A percentile compares a stretch with the other conserved stretches of the same genome.
phyloP scores from a whole-genome alignment of 805 yeast genomes.

The Myxozyma lipomycoides region DNA sequence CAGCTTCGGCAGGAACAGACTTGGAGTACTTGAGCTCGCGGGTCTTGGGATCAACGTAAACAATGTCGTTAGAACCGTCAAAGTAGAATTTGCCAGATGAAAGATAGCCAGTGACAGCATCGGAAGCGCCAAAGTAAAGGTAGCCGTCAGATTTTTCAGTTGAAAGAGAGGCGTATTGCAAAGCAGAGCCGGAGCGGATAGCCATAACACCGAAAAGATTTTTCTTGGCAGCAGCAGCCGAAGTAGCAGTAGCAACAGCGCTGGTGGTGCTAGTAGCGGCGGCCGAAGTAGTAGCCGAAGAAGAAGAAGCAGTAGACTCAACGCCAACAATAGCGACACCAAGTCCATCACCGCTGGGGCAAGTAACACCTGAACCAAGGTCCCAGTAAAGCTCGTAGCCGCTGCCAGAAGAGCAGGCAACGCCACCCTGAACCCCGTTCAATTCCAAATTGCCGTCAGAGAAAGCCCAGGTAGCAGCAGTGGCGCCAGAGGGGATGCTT shows the following conservation, averaged over 20 bases:
- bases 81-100: slow-evolving; percentile 10
- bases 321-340: slow-evolving; percentile 12
- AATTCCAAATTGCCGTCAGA: slow-evolving; percentile 5
- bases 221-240: background rate
- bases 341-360: slow-evolving; percentile 2
- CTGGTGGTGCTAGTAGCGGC: background rate
- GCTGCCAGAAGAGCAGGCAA: slow-evolving; percentile 11
- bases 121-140: slow-evolving; percentile 4
- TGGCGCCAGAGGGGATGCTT: slow-evolving; percentile 6
- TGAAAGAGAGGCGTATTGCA: slow-evolving; percentile 18
- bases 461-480: slow-evolving; percentile 14
- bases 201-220: slow-evolving; percentile 9
- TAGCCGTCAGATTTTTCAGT: slow-evolving; percentile 10
- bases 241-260: background rate
- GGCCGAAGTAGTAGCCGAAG: background rate
- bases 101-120: background rate
- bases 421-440: slow-evolving; percentile 6
- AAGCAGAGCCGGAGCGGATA: slow-evolving; percentile 15
- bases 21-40: slow-evolving; percentile 11
- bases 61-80: slow-evolving; percentile 12
- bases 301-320: background rate
- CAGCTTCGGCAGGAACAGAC: slow-evolving; percentile 6
- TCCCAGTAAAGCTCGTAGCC: slow-evolving; percentile 20
- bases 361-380: slow-evolving; percentile 1
- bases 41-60: slow-evolving; percentile 17